Evolutionary conservation across 495 filamentous ascomycete species (phyloP), one percentile per base, ranked within the genome.

Genomic region (Penicillium canescens): DNA sequence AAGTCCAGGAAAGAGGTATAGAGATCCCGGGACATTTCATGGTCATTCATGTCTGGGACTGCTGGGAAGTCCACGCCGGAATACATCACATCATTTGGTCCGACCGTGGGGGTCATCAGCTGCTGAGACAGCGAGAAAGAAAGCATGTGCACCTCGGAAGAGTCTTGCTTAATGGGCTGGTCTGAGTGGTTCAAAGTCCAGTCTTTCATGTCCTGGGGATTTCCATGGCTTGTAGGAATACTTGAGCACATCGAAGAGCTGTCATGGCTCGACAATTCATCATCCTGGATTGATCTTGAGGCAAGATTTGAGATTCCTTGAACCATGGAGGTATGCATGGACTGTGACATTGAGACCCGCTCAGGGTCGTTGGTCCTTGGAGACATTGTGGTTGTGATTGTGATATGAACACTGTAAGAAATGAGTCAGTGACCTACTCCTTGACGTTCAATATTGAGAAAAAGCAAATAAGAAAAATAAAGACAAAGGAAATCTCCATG

Each of bases 241-340:
- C 61, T 71, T 52, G 73, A 76, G 67, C 69, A 72, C 55, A 76
- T 66, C 54, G 72, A 72, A 48, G 71, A 72, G 57, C 57, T 70
- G 64, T 74, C 73, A 62, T 73, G 75, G 69, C 67, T 74, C 42
- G 68, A 73, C 55, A 77, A 56, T 58, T 76, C 72, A 76, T 77
- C 72, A 77, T 76, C 75, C 73, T 72, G 72, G 70, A 70, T 50
- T 56, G 63, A 54, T 66, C 69, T 69, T 59, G 75, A 69, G 66
- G 68, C 60, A 63, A 74, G 68, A 60, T 65, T 70, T 57, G 73
- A 68, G 31, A 71, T 57, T 66, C 69, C 72, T 66, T 63, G 68
- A 41, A 72, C 52, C 56, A 71, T 59, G 58, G 72, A 60, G 52
- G 49, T 62, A 46, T 73, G 69, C 62, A 71, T 74, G 46, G 72